Evolutionary conservation across 306 rosid species (phyloP), one percentile per base, ranked within the genome.

Genomic region (Pyrus bretschneideri): DNA sequence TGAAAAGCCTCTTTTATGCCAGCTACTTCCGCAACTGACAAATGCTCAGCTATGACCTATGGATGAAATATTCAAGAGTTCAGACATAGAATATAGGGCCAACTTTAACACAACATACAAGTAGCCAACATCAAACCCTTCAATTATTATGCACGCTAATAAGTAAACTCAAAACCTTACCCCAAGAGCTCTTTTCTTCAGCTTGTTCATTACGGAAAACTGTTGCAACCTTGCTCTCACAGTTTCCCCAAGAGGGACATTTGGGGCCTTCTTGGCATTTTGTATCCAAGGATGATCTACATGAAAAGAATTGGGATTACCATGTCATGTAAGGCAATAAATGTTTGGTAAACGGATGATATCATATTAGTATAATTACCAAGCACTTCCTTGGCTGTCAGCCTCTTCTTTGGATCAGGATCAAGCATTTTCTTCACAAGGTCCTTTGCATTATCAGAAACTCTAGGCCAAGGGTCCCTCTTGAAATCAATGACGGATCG

Each of bases 171-270:
- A 46, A 73, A 62, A 21, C 42, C 75, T 74, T 85, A 88, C 91
- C 89, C 91, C 86, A 1, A 88, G 59, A 66, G 91, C 91, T 81
- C 91, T 85, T 46, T 81, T 88, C 70, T 88, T 88, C 74, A 88
- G 86, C 82, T 85, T 88, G 86, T 88, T 88, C 91, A 88, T 88
- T 2, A 88, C 80, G 6, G 91, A 88, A 74, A 88, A 88, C 68
- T 88, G 91, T 61, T 85, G 85, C 59, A 88, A 83, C 78, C 91
- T 85, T 55, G 91, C 89, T 81, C 83, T 85, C 74, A 88, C 91
- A 67, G 86, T 85, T 79, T 88, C 91, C 5, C 91, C 91, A 67
- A 88, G 81, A 38, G 89, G 79, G 55, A 88, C 89, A 79, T 88
- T 85, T 68, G 91, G 89, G 58, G 91, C 91, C 71, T 85, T 88